Evolutionary conservation across 2,329 filamentous ascomycete genomes (phyloP), one percentile per base, ranked within the genome.

Genomic region (Penicillium sp.): DNA sequence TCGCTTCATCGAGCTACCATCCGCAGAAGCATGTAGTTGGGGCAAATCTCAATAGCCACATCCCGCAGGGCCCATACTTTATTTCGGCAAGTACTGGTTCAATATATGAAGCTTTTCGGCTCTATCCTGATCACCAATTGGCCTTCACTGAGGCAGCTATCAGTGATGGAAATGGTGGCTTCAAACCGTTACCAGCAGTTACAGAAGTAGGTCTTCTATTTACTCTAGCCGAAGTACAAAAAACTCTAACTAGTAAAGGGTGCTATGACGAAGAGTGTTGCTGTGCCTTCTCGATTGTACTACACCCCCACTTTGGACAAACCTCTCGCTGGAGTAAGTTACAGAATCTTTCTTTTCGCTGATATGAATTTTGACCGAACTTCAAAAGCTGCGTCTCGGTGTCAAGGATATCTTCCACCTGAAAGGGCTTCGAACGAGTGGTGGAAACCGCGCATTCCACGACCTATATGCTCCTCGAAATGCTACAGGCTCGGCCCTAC

Each of bases 381-480:
- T 18, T 23, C 9, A 13, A 21, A 1, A 57, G 55, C 38, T 63
- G 3, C 77, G 85, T 16, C 65, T 87, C 1, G 84, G 78, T 0
- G 75, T 87, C 49, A 88, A 87, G 65, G 85, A 87, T 59, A 81
- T 85, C 33, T 84, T 78, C 60, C 75, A 84, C 56, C 67, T 86
- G 36, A 75, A 77, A 21, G 85, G 85, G 1, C 66, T 85, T 0
- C 75, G 76, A 12, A 85, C 81, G 0, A 76, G 76, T 1, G 73
- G 81, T 28, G 85, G 84, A 0, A 86, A 84, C 36, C 72, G 81
- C 21, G 80, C 83, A 1, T 87, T 80, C 76, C 78, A 77, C 28
- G 70, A 79, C 28, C 65, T 86, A 1, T 81, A 84, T 51, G 71
- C 74, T 0, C 62, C 74, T 2, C 70, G 74, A 0, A 74, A 69